Evolutionary conservation across 805 yeast species (phyloP).

Genomic region (Komagataella pseudopastoris): DNA sequence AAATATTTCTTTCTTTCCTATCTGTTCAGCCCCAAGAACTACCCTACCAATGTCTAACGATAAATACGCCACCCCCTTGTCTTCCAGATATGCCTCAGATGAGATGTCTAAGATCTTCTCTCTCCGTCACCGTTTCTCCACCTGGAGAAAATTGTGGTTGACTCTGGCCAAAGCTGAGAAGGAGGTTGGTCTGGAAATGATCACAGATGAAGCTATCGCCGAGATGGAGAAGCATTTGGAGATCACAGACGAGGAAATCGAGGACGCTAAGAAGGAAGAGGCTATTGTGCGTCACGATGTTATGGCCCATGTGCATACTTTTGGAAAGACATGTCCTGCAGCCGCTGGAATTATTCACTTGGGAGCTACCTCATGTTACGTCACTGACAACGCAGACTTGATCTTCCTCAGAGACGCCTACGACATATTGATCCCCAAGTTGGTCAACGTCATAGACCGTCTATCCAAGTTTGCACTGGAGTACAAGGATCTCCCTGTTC

Average conservation of each 20-base stretch:
- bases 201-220: conserved; percentile 83
- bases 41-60: conserved; percentile 32
- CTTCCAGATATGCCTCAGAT: conserved; percentile 94
- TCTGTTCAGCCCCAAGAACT: neutral
- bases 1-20: neutral
- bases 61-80: conserved; percentile 81
- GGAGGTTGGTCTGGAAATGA: conserved; percentile 72
- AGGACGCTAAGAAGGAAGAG: conserved; percentile 80
- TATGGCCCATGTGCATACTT: conserved; percentile 97
- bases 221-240: conserved; percentile 68
- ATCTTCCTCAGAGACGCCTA: conserved; percentile 94
- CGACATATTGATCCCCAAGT: conserved; percentile 84
- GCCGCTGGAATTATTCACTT: conserved; percentile 97
- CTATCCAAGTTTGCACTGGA: conserved; percentile 77
- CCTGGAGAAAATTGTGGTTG: conserved; percentile 97
- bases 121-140: conserved; percentile 83
- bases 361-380: conserved; percentile 97
- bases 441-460: conserved; percentile 91
- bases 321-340: conserved; percentile 83
- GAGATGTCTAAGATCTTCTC: conserved; percentile 95
- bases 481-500: conserved; percentile 90
- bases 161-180: conserved; percentile 93
- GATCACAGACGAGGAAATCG: conserved; percentile 89
- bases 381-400: conserved; percentile 95
- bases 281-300: conserved; percentile 98